Evolutionary conservation across 1,139 yeast genomes (phyloP), one percentile per base, ranked within the genome.

Genomic region (Geotrichum australiense): DNA sequence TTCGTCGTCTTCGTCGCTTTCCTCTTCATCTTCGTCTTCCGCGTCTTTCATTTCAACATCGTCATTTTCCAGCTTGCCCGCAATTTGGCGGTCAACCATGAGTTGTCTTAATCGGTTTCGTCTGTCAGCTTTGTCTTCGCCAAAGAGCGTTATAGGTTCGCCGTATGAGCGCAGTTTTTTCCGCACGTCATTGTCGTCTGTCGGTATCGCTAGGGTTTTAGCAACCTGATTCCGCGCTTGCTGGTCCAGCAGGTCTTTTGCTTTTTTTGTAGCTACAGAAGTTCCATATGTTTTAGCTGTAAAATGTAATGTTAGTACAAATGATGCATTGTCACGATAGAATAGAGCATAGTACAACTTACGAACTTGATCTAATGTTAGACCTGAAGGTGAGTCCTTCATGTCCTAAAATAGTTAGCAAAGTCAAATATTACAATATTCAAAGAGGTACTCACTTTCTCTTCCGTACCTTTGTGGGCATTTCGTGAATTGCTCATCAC

Each of bases 41-140:
- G 51, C 65, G 7, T 51, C 56, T 2, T 47, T 61, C 16, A 53
- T 59, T 7, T 47, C 61, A 7, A 42, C 49, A 20, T 55, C 49
- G n/a, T 56, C 59, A 39, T 43, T 43, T 5, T 48, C 35, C n/a
- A 53, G 37, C 37, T 47, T 46, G 37, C 54, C 50, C 22, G 41
- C 39, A 42, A 50, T 34, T 45, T 55, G 33, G 46, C 51, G 20
- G 43, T 48, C 32, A 2, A 56, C 54, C 49, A 74, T 54, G n/a
- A 71, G 52, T 37, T 59, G 57, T 20, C 69, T 64, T 42, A 85
- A 62, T 45, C 94, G 61, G 21, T 69, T 73, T 47, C 94, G 64
- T 52, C 94, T 64, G 21, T 70, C 79, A 1, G 71, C 73, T 5
- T 66, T 71, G 42, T 72, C 80, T 59, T 85, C 94, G 0, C 79